Percentiles rank a stretch among this genome's conserved stretches.
Evolutionary conservation across 2,329 filamentous ascomycete species (phyloP).

Genomic region (Cercospora zeina): DNA sequence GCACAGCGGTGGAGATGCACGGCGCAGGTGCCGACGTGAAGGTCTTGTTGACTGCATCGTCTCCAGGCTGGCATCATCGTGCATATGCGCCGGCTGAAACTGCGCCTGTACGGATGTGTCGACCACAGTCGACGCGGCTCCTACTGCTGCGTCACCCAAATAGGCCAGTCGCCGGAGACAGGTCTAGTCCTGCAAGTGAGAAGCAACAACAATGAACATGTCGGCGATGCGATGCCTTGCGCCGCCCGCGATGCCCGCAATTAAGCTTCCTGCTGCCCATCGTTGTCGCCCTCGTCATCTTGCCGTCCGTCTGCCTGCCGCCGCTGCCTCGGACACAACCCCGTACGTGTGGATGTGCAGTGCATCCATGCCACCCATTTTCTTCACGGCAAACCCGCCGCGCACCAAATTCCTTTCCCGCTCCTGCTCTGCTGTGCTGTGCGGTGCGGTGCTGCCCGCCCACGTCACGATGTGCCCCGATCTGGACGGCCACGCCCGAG

Average conservation of each 20-base stretch:
- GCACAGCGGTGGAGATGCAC: no score
- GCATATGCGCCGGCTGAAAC: neutral
- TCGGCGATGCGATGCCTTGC: neutral
- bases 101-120: neutral
- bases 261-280: neutral
- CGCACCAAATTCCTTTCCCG: no score
- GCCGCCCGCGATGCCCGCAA: neutral
- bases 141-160: neutral
- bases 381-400: neutral
- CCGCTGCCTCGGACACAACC: neutral
- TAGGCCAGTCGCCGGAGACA: neutral
- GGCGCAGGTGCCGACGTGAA: neutral
- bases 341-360: neutral
- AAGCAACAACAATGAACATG: slow-evolving; percentile 1
- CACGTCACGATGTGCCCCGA: neutral
- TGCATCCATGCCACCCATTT: neutral
- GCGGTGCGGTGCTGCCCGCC: neutral
- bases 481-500: neutral
- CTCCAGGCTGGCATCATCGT: slow-evolving; percentile 5
- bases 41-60: neutral
- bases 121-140: no score
- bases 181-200: neutral
- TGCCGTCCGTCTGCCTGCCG: neutral
- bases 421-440: neutral
- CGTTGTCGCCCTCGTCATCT: neutral